Percentiles rank a stretch among this genome's conserved stretches.
Evolutionary conservation across 805 yeast genomes (phyloP).

Genomic region (Schwanniomyces vanrijiae): DNA sequence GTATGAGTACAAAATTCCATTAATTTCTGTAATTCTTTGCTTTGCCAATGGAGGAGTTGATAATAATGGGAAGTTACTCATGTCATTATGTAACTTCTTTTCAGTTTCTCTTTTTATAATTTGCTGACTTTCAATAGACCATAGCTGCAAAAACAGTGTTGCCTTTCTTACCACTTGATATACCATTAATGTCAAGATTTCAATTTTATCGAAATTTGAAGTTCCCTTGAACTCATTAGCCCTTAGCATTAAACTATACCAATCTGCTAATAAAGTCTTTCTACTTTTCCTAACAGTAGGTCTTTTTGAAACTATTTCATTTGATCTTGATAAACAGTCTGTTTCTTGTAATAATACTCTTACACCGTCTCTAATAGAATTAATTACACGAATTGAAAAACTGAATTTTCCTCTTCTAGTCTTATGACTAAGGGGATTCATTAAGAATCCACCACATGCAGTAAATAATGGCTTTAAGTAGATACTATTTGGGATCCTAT

Average conservation of each 20-base stretch:
- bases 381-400: slow-evolving; percentile 56
- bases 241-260: slow-evolving; percentile 76
- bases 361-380: slow-evolving; percentile 73
- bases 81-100: slow-evolving; percentile 31
- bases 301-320: slow-evolving; percentile 62
- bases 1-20: slow-evolving; percentile 58
- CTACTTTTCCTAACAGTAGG: slow-evolving; percentile 64
- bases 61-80: slow-evolving; percentile 47
- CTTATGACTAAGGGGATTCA: slow-evolving; percentile 59
- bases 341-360: slow-evolving; percentile 62
- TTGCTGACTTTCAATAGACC: slow-evolving; percentile 64
- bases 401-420: slow-evolving; percentile 43
- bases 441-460: slow-evolving; percentile 64
- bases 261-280: slow-evolving; percentile 70
- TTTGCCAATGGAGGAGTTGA: slow-evolving; percentile 59
- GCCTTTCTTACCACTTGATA: slow-evolving; percentile 69
- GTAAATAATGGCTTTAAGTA: slow-evolving; percentile 58
- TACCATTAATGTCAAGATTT: slow-evolving; percentile 60
- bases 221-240: slow-evolving; percentile 76
- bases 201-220: slow-evolving; percentile 55
- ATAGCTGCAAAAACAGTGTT: slow-evolving; percentile 61
- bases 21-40: slow-evolving; percentile 62
- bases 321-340: slow-evolving; percentile 73
- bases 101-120: slow-evolving; percentile 40
- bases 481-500: slow-evolving; percentile 34